These are phyloP conservation scores for Rhypophila decipiens DNA, from an alignment of 495 filamentous ascomycete genomes.

Conservation along the genomic window DNA sequence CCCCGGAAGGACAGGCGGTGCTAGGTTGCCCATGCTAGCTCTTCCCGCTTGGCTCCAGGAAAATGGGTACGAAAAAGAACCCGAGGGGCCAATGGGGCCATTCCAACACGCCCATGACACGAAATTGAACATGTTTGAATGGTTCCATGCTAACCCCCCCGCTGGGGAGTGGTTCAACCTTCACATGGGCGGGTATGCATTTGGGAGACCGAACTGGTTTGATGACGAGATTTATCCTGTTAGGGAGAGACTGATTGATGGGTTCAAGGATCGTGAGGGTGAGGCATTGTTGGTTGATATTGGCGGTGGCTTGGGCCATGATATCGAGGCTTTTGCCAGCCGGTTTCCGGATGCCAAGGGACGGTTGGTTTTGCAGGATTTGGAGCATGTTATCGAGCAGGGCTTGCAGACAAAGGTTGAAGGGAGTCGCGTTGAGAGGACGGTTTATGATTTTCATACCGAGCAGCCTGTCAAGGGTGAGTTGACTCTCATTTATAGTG, in stretches of 20 bases:
- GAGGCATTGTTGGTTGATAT: slow-evolving; percentile 46
- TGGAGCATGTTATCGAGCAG: slow-evolving; percentile 26
- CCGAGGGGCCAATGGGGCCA: background rate
- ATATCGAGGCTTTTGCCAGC: slow-evolving; percentile 38
- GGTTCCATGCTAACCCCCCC: slow-evolving; percentile 16
- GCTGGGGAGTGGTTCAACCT: slow-evolving; percentile 37
- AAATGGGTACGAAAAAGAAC: slow-evolving; percentile 15
- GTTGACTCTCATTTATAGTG: background rate
- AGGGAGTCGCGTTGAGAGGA: slow-evolving; percentile 16
- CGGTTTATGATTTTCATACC: slow-evolving; percentile 32
- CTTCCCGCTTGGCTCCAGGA: slow-evolving; percentile 16
- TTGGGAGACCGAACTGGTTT: slow-evolving; percentile 47
- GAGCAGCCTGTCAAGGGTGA: slow-evolving; percentile 40
- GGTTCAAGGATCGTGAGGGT: slow-evolving; percentile 13
- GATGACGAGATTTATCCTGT: slow-evolving; percentile 46
- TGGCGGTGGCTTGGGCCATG: slow-evolving; percentile 45
- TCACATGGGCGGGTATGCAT: slow-evolving; percentile 45
- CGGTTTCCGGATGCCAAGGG: slow-evolving; percentile 36
- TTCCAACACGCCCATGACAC: background rate
- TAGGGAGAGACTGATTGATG: slow-evolving; percentile 29
- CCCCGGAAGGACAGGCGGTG: too few relatives aligned
- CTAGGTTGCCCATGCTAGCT: slow-evolving; percentile 9
- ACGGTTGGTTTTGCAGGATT: slow-evolving; percentile 44
- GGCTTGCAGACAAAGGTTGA: slow-evolving; percentile 8
- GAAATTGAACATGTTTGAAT: slow-evolving; percentile 22